Conservation (phyloP, 441 rosid genomes). For the Jatropha podagrica region DNA sequence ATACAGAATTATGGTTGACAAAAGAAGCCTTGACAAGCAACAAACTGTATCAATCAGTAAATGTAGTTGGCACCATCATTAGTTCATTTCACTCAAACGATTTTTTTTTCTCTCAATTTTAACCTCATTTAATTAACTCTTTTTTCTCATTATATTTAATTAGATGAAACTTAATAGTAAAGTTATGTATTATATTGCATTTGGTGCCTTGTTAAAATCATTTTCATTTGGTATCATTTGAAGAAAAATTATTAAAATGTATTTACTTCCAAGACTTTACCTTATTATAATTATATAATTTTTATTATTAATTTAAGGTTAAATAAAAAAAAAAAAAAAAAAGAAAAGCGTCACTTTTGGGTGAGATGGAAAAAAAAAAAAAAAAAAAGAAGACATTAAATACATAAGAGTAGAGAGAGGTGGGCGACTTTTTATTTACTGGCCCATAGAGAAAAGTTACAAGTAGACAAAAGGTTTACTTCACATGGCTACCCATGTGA, state of each 20-base stretch:
- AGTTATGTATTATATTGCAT: not conserved
- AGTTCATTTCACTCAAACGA: not conserved
- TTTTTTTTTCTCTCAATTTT: not conserved
- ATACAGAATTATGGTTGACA: not conserved
- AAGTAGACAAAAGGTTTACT: constrained; percentile 35
- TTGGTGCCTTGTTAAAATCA: not conserved
- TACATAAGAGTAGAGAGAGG: too few species aligned
- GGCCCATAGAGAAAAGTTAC: constrained; percentile 21
- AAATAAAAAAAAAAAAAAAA: not conserved
- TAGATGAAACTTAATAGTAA: not conserved
- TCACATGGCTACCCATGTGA: constrained; percentile 64
- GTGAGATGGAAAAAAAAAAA: not conserved
- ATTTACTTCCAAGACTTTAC: not conserved
- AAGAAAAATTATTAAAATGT: too few species aligned
- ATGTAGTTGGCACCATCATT: constrained; percentile 2
- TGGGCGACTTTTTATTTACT: not conserved
- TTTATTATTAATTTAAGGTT: not conserved
- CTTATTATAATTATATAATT: not conserved
- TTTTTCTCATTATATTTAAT: not conserved
- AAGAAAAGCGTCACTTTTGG: not conserved
- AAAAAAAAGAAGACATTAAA: constrained; percentile 12
- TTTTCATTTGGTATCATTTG: not conserved
- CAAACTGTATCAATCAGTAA: not conserved
- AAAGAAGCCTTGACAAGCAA: not conserved
- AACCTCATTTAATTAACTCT: not conserved